Evolutionary conservation across 1,284 basidiomycete species (phyloP), one percentile per base, ranked within the genome.

Genomic region (Microbotryomycetes sp.): DNA sequence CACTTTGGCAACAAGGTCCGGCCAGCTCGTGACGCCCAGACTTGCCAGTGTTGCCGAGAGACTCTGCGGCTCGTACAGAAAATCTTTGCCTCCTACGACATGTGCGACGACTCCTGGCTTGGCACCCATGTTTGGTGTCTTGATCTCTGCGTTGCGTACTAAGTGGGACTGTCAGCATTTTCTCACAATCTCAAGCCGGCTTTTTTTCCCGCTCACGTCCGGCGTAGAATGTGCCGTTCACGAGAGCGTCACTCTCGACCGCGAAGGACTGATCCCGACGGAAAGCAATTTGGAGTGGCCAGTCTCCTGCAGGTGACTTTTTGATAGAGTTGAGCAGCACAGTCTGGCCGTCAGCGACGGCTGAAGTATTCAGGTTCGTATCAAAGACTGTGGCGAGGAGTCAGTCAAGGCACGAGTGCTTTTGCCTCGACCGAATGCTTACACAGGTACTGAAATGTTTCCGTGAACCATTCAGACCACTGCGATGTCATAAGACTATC

Each of bases 251-350:
- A 23, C 15, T 9, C 23, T 21, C 30, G 54, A 15, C 18, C 11
- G 47, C n/a, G n/a, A n/a, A n/a, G n/a, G n/a, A n/a, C n/a, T n/a
- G n/a, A 1, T 56, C 46, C 5, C 46, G 23, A 15, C 54, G n/a
- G 46, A 31, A 56, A 7, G 47, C 45, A 18, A 35, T 23, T 7
- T n/a, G 15, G 7, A 56, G 29, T 1, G 45, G 54, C 54, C 54
- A 56, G 30, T 48, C 46, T 11, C 54, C 54, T 3, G 28, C 54
- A 15, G 54, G 54, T 15, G 46, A 48, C 21, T 31, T 13, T 26
- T 56, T 56, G 45, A 21, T 23, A n/a, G 54, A 56, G 24, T 48
- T 30, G 29, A 56, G 29, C 13, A 56, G 23, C 28, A 56, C 45
- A 2, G 54, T 48, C 16, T 27, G 15, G 26, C 27, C 54, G n/a